These are phyloP conservation scores for Leptomonas seymouri DNA, from an alignment of 208 protist genomes.

Conservation along the genomic window DNA sequence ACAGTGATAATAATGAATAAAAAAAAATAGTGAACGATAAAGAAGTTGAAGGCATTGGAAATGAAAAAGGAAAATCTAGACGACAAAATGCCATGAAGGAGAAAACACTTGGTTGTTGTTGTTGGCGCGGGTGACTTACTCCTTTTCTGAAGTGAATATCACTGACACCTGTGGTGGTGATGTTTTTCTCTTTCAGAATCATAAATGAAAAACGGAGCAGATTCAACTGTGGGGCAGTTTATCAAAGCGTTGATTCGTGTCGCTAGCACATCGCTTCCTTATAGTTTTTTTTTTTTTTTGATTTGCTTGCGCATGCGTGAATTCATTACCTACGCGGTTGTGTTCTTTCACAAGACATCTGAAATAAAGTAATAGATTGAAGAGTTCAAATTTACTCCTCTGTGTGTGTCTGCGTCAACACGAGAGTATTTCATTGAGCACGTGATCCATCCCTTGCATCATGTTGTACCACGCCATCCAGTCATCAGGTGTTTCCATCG, in stretches of 20 bases:
- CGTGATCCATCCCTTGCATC: slow-evolving; percentile 40
- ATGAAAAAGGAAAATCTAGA: not conserved
- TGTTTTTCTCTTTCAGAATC: too few species aligned
- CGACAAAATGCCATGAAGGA: not conserved
- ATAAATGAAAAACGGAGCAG: too few species aligned
- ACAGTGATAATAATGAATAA: not conserved
- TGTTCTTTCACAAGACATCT: too few species aligned
- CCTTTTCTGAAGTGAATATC: too few species aligned
- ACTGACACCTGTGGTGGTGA: too few species aligned
- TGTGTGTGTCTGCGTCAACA: not conserved
- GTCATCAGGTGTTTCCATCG: slow-evolving; percentile 45
- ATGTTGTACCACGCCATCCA: slow-evolving; percentile 85
- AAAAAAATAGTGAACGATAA: not conserved
- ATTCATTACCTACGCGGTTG: too few species aligned
- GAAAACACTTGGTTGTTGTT: not conserved
- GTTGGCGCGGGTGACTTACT: not conserved
- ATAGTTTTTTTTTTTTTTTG: too few species aligned
- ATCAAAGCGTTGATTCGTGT: too few species aligned
- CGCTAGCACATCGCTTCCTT: too few species aligned
- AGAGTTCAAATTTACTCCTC: not conserved
- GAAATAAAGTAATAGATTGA: too few species aligned
- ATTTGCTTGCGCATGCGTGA: too few species aligned
- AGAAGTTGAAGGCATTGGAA: not conserved
- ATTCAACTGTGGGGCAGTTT: too few species aligned
- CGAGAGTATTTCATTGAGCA: slow-evolving; percentile 15